Conservation (phyloP, 2,329 filamentous ascomycete species). For the Fusarium sp. region DNA sequence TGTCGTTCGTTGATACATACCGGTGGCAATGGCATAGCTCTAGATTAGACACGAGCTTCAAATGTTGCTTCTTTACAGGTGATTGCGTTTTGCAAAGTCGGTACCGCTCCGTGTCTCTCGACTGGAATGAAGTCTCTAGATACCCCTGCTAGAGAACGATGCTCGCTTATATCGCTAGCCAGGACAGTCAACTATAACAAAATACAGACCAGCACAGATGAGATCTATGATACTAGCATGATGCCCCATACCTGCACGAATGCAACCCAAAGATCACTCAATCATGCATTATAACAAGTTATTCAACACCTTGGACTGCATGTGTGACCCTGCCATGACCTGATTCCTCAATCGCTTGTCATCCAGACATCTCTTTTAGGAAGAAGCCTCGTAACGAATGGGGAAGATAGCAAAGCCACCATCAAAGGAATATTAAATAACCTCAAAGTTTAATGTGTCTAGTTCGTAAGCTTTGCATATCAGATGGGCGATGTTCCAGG, state of each 20-base stretch:
- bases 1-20: slow-evolving; percentile 5
- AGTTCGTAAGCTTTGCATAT: slow-evolving; percentile 1
- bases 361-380: slow-evolving; percentile 22
- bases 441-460: slow-evolving; percentile 34
- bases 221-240: slow-evolving; percentile 34
- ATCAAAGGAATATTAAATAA: slow-evolving; percentile 25
- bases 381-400: slow-evolving; percentile 18
- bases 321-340: slow-evolving; percentile 37
- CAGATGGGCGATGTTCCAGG: slow-evolving; percentile 2
- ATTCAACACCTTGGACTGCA: slow-evolving; percentile 8
- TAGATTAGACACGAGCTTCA: not conserved
- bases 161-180: not conserved
- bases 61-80: not conserved
- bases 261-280: slow-evolving; percentile 28
- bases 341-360: slow-evolving; percentile 25
- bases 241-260: not conserved
- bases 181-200: not conserved
- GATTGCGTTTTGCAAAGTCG: not conserved
- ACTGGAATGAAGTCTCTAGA: slow-evolving; percentile 10
- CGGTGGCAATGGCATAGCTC: slow-evolving; percentile 9
- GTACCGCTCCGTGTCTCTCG: not conserved
- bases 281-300: slow-evolving; percentile 25
- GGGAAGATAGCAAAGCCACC: slow-evolving; percentile 7
- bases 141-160: not conserved
- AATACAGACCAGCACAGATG: slow-evolving; percentile 30